Evolutionary conservation across 2,329 filamentous ascomycete genomes (phyloP).

Genomic region (Fusarium sp.): DNA sequence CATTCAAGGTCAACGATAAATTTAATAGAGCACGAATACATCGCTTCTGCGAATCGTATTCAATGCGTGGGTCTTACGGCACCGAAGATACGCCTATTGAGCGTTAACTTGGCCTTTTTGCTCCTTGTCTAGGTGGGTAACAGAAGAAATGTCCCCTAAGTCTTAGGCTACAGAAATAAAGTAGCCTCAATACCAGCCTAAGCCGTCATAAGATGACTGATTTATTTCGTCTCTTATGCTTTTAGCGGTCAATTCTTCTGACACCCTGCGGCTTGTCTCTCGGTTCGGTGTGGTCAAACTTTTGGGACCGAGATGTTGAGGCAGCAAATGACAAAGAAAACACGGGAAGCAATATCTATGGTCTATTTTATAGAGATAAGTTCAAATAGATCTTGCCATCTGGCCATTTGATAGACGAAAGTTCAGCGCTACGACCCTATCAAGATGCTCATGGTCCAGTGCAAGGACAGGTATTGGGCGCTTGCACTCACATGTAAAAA

Average conservation of each 20-base stretch:
- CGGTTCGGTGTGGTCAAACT: not conserved
- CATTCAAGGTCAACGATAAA: not conserved
- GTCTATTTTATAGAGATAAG: not conserved
- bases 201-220: too few species aligned
- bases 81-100: not conserved
- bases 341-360: not conserved
- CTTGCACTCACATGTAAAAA: not conserved
- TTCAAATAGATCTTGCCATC: not conserved
- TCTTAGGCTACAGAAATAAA: too few species aligned
- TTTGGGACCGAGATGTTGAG: not conserved
- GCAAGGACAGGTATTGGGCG: not conserved
- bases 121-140: not conserved
- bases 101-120: not conserved
- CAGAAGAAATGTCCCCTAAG: too few species aligned
- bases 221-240: too few species aligned
- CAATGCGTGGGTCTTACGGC: not conserved
- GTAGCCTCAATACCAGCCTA: too few species aligned
- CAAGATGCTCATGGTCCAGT: too few species aligned
- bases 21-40: not conserved
- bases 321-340: not conserved
- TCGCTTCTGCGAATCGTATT: not conserved
- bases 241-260: too few species aligned
- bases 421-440: not conserved
- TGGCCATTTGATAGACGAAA: not conserved
- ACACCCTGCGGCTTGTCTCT: not conserved